These are phyloP conservation scores for Hemerocallis citrina DNA, from an alignment of 106 monocot genomes.

Conservation along the genomic window DNA sequence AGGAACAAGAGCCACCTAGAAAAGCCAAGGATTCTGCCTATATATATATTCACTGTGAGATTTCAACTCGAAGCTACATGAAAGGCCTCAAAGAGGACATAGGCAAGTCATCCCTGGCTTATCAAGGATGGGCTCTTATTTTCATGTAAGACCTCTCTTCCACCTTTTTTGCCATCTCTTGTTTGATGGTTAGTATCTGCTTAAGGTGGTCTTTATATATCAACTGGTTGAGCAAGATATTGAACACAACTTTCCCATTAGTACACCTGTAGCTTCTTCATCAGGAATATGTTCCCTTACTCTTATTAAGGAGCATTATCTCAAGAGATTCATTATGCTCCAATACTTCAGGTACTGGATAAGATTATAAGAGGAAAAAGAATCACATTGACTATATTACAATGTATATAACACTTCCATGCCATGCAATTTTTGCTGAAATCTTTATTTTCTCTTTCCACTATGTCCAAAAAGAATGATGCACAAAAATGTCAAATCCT, in stretches of 20 bases:
- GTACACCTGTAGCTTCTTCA: neutral
- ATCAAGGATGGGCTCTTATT: neutral
- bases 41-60: neutral
- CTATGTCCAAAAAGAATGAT: neutral
- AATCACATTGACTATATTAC: neutral
- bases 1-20: slow-evolving; percentile 1
- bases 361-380: neutral
- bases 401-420: neutral
- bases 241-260: neutral
- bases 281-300: neutral
- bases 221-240: neutral
- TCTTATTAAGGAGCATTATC: neutral
- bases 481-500: neutral
- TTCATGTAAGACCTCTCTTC: slow-evolving; percentile 2
- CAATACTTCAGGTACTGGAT: neutral
- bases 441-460: neutral
- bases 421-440: neutral
- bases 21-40: slow-evolving; percentile 3
- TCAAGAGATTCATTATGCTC: neutral
- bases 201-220: neutral
- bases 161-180: neutral
- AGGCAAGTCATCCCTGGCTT: slow-evolving; percentile 8
- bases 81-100: neutral
- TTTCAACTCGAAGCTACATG: neutral
- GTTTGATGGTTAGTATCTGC: neutral